Evolutionary conservation across 805 yeast genomes (phyloP).

Genomic region (Candida silvicultrix): DNA sequence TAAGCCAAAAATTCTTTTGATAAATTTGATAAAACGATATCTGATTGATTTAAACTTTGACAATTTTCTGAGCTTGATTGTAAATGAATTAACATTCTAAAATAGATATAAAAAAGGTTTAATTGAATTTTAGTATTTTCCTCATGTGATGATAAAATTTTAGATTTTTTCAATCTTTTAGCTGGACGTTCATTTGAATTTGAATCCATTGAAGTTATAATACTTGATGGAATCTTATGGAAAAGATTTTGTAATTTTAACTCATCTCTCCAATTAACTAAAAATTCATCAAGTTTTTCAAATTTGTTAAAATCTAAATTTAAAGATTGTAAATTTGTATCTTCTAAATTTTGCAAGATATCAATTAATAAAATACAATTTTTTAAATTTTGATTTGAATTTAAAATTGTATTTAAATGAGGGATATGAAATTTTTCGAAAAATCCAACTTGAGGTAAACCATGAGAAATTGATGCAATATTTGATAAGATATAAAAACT

Average conservation of each 20-base stretch:
- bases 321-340: slow-evolving; percentile 5
- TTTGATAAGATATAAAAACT: slow-evolving; percentile 29
- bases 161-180: slow-evolving; percentile 9
- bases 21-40: not conserved
- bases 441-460: slow-evolving; percentile 18
- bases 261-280: slow-evolving; percentile 12
- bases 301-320: not conserved
- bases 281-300: not conserved
- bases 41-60: not conserved
- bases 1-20: slow-evolving; percentile 6
- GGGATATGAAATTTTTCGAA: slow-evolving; percentile 24
- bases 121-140: slow-evolving; percentile 35
- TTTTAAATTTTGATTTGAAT: slow-evolving; percentile 27
- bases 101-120: slow-evolving; percentile 36
- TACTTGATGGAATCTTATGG: slow-evolving; percentile 6
- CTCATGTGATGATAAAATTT: slow-evolving; percentile 9
- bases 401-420: slow-evolving; percentile 27
- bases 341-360: slow-evolving; percentile 24
- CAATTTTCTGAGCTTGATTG: slow-evolving; percentile 16
- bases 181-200: slow-evolving; percentile 24
- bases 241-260: slow-evolving; percentile 10
- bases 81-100: slow-evolving; percentile 35
- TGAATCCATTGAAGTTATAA: slow-evolving; percentile 4
- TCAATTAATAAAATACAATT: slow-evolving; percentile 27
- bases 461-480: slow-evolving; percentile 15